Conservation (phyloP, 2,329 filamentous ascomycete genomes). For the Bretziella fagacearum region DNA sequence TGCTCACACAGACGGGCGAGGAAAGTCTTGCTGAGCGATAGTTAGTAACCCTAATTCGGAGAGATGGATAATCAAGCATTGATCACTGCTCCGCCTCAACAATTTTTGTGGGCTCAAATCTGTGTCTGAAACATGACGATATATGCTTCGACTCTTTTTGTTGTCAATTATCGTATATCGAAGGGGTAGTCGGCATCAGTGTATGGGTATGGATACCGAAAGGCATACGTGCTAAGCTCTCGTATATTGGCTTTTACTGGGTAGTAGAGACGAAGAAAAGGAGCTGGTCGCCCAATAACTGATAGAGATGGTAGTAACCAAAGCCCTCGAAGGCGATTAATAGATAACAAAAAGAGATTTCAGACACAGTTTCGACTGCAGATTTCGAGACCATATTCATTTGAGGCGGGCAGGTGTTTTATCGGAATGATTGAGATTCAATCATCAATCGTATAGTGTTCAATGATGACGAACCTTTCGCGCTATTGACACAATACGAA, state of each 20-base stretch:
- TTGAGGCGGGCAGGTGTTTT: neutral
- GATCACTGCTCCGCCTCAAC: neutral
- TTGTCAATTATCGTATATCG: too few species aligned
- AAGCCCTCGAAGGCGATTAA: neutral
- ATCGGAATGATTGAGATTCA: neutral
- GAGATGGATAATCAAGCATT: neutral
- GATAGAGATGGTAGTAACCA: neutral
- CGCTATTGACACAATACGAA: constrained; percentile 6
- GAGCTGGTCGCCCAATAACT: constrained; percentile 6
- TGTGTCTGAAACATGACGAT: neutral
- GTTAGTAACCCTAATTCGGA: constrained; percentile 9
- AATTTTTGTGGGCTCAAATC: neutral
- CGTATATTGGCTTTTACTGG: neutral
- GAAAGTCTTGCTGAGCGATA: constrained; percentile 80
- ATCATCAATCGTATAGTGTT: constrained; percentile 10
- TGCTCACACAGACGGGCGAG: constrained; percentile 99
- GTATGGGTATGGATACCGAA: too few species aligned
- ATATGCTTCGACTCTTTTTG: too few species aligned
- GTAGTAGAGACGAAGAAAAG: neutral
- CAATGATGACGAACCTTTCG: constrained; percentile 13
- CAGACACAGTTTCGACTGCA: neutral
- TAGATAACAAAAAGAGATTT: neutral
- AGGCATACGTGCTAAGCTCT: too few species aligned
- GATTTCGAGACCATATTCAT: neutral
- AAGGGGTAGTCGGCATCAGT: too few species aligned